These are phyloP conservation scores for Epichloe festucae DNA, from an alignment of 2,329 filamentous ascomycete species.

Conservation along the genomic window DNA sequence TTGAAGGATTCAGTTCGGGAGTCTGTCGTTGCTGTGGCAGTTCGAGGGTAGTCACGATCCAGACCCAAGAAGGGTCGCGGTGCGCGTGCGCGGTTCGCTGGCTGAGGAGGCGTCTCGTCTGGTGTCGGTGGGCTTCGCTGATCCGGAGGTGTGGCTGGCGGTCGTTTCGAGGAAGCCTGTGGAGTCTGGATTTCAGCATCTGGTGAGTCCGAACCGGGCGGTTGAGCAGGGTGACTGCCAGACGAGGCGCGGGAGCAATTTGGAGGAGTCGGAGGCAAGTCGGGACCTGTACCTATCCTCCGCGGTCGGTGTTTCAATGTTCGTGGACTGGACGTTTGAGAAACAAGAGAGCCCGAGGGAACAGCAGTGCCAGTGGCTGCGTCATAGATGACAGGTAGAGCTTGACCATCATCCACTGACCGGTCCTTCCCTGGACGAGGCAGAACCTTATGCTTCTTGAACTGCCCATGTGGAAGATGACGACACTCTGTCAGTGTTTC, in stretches of 20 bases:
- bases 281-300: constrained; percentile 31
- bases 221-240: constrained; percentile 30
- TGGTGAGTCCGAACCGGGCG: constrained; percentile 28
- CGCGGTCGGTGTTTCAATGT: constrained; percentile 29
- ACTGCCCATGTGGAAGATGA: constrained; percentile 22
- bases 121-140: constrained; percentile 60
- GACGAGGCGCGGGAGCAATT: constrained; percentile 47
- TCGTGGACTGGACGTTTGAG: constrained; percentile 21
- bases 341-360: not conserved
- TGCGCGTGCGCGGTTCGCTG: constrained; percentile 27
- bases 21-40: constrained; percentile 42
- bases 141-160: constrained; percentile 48
- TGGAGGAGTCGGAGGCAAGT: constrained; percentile 50
- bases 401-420: constrained; percentile 13
- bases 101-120: constrained; percentile 59
- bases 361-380: constrained; percentile 16
- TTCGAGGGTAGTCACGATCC: constrained; percentile 38
- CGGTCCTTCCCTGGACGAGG: constrained; percentile 22
- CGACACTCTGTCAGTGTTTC: constrained; percentile 15
- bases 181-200: constrained; percentile 26
- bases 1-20: constrained; percentile 58
- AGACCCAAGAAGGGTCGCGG: constrained; percentile 30
- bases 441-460: constrained; percentile 34
- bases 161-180: constrained; percentile 23
- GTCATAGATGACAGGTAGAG: constrained; percentile 11